Base-by-base conservation (phyloP, 805 yeast species). In the Nakazawaea siamensis region DNA sequence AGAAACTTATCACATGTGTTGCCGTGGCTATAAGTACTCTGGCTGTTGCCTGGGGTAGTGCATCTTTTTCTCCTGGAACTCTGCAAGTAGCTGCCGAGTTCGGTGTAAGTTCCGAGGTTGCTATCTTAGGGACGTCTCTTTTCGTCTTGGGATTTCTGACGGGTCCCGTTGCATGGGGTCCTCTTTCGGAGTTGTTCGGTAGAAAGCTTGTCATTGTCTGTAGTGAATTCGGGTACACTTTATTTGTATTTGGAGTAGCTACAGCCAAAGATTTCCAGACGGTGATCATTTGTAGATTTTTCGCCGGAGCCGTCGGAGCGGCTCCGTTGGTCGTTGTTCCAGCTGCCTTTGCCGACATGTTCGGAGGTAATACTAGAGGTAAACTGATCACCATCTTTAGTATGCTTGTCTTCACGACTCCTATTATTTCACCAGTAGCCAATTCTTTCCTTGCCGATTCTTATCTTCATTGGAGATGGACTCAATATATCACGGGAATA, bases 91-190 rank as follows among this genome's bases (percentile, higher is more conserved):
- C 69, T 43, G 59, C 44, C 32, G 57, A 66, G 26, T 88, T 56
- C 55, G 71, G 71, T 39, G 75, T 88, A 31, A 79, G 82, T 27
- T 42, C 49, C 5, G 81, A 76, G 9, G 88, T 77, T n/a, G 80
- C 81, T 11, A 70, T 83, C 16, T 65, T 90, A 31, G 82, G 85
- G 38, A 69, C 86, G 8, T 76, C 96, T 0, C 64, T 87, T 18
- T 88, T 74, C 48, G 96, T 88, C n/a, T 56, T 86, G 27, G 97
- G 97, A 9, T 90, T 87, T 58, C 97, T 96, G 1, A 70, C 85
- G 1, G 96, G 97, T 14, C 97, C 97, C 3, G 64, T 88, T 33
- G 49, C 85, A 24, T 88, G 92, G 86, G 96, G 92, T 18, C 95
- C 95, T 4, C 53, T 82, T 24, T 79, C 90, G n/a, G 94, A 82